phyloP scores from a whole-genome alignment of 2,329 filamentous ascomycete genomes.

The Eurotiales sp. region DNA sequence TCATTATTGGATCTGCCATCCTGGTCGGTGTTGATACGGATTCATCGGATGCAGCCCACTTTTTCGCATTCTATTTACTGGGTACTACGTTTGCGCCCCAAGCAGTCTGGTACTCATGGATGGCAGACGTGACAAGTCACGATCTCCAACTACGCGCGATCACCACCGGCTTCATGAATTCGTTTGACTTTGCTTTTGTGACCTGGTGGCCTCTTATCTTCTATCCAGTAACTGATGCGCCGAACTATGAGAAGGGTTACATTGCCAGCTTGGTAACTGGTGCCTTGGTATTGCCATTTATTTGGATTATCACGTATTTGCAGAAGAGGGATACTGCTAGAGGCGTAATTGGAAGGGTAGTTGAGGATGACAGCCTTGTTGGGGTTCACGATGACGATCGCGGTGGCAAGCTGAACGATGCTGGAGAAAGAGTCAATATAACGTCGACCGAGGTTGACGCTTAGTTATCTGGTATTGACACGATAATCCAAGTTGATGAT shows the following conservation, averaged over 20 bases:
- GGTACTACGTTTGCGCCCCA: constrained; percentile 46
- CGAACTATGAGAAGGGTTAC: constrained; percentile 38
- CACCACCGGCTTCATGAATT: constrained; percentile 45
- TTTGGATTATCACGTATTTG: constrained; percentile 36
- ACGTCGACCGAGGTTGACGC: constrained; percentile 6
- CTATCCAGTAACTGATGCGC: constrained; percentile 40
- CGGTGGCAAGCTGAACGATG: not conserved
- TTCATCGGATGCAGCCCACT: constrained; percentile 33
- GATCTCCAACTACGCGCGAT: constrained; percentile 43
- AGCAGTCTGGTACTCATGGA: constrained; percentile 48
- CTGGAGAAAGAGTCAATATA: not conserved
- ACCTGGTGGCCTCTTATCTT: constrained; percentile 42
- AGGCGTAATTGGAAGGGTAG: constrained; percentile 23
- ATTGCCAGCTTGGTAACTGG: constrained; percentile 40
- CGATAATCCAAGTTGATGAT: too few species aligned
- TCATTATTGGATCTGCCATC: constrained; percentile 40
- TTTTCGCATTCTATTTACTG: constrained; percentile 44
- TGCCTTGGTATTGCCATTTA: constrained; percentile 33
- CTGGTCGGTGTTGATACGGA: constrained; percentile 30
- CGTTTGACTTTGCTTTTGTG: constrained; percentile 43
- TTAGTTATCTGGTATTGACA: not conserved
- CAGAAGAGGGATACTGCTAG: constrained; percentile 27
- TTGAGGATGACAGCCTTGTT: not conserved
- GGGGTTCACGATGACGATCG: not conserved
- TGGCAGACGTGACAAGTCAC: constrained; percentile 38